Evolutionary conservation across 2,329 filamentous ascomycete genomes (phyloP).

Genomic region (Aspergillus viridinutans): DNA sequence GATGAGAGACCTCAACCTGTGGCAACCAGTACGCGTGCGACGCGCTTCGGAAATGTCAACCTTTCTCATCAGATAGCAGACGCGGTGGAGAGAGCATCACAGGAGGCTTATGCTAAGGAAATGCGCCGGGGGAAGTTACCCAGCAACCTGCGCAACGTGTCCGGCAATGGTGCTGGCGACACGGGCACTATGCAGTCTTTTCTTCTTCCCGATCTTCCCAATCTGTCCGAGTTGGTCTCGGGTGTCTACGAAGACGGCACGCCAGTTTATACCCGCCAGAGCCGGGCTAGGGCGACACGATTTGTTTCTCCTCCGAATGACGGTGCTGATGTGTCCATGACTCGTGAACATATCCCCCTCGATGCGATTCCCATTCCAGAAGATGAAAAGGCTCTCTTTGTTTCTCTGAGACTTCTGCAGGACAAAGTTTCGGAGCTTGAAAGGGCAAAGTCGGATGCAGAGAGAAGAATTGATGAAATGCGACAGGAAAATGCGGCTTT

Average conservation of each 20-base stretch:
- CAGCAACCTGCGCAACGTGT: constrained; percentile 19
- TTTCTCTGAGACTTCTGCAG: constrained; percentile 56
- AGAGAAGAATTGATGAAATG: constrained; percentile 48
- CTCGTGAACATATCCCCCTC: constrained; percentile 44
- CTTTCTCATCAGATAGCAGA: constrained; percentile 38
- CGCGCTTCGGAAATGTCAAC: constrained; percentile 52
- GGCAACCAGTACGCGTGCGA: constrained; percentile 46
- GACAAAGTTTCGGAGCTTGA: constrained; percentile 56
- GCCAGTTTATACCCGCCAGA: constrained; percentile 51
- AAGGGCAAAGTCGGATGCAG: constrained; percentile 49
- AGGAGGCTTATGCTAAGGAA: constrained; percentile 31
- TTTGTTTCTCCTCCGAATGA: constrained; percentile 49
- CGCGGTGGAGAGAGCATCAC: constrained; percentile 37
- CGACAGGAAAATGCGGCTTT: constrained; percentile 51
- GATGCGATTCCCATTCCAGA: constrained; percentile 55
- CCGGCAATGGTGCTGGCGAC: constrained; percentile 32
- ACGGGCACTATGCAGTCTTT: constrained; percentile 57
- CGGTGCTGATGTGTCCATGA: constrained; percentile 26
- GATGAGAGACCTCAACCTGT: constrained; percentile 47
- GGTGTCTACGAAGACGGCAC: constrained; percentile 56
- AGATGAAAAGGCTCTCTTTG: constrained; percentile 60
- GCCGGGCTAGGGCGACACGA: constrained; percentile 49
- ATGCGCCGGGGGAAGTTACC: constrained; percentile 23
- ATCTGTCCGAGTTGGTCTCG: constrained; percentile 59
- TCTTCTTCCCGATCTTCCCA: constrained; percentile 57